phyloP scores from a whole-genome alignment of 1,284 basidiomycete species.

The Serendipita sp. region DNA sequence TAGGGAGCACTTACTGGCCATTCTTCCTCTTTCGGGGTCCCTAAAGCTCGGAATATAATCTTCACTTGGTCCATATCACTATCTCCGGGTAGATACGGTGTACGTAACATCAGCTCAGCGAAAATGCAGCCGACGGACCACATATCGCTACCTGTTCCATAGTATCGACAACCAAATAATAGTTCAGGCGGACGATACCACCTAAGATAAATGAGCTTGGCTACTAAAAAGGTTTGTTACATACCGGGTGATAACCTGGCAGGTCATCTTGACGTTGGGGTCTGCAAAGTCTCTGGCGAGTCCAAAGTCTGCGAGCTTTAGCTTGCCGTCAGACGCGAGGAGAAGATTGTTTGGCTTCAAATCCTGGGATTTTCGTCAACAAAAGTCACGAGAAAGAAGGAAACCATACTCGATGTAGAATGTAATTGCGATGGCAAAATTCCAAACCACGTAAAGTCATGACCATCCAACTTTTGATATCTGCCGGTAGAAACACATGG shows the following conservation, averaged over 20 bases:
- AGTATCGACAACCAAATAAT: slow-evolving; percentile 76
- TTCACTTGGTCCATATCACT: slow-evolving; percentile 94
- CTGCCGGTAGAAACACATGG: slow-evolving; percentile 83
- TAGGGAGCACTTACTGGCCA: slow-evolving; percentile 62
- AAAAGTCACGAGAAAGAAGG: neutral
- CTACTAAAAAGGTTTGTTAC: slow-evolving; percentile 14
- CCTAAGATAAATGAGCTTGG: slow-evolving; percentile 26
- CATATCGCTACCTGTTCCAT: slow-evolving; percentile 78
- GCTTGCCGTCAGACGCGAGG: slow-evolving; percentile 76
- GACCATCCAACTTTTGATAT: slow-evolving; percentile 98
- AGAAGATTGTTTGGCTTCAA: slow-evolving; percentile 98
- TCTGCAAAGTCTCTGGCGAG: slow-evolving; percentile 91
- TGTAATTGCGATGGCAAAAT: slow-evolving; percentile 90
- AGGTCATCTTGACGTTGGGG: slow-evolving; percentile 91
- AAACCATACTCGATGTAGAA: slow-evolving; percentile 71
- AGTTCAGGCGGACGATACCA: slow-evolving; percentile 98
- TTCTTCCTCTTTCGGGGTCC: slow-evolving; percentile 88
- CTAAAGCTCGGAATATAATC: slow-evolving; percentile 86
- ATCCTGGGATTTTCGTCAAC: slow-evolving; percentile 43
- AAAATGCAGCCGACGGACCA: slow-evolving; percentile 97
- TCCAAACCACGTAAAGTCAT: slow-evolving; percentile 95
- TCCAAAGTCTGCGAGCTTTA: slow-evolving; percentile 99
- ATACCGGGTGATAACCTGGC: slow-evolving; percentile 90
- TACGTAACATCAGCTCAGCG: slow-evolving; percentile 89
- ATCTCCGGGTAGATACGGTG: slow-evolving; percentile 84